phyloP scores from a whole-genome alignment of 1,284 basidiomycete species.

The Melampsora americana region DNA sequence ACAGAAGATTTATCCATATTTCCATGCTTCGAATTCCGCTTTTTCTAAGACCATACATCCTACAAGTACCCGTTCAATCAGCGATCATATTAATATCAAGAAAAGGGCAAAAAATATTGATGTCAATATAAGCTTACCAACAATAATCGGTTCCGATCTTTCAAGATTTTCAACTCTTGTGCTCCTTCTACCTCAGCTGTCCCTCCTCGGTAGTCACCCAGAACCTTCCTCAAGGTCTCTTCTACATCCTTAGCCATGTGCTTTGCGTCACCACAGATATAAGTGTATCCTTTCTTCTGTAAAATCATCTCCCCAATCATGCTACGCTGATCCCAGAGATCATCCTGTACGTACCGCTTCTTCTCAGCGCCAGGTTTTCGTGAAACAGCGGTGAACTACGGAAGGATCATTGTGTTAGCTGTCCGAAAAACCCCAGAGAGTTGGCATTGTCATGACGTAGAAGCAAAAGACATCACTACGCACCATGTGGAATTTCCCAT shows the following conservation, averaged over 20 bases:
- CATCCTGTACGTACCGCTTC: conserved; percentile 36
- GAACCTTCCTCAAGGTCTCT: conserved; percentile 73
- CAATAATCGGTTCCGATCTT: conserved; percentile 75
- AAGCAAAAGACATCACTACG: conserved; percentile 64
- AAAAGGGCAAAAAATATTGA: background rate
- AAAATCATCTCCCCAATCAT: conserved; percentile 49
- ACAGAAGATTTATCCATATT: no score
- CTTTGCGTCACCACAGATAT: conserved; percentile 92
- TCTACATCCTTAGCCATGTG: conserved; percentile 94
- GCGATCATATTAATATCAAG: background rate
- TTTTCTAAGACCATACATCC: conserved; percentile 28
- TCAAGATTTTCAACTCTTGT: conserved; percentile 86
- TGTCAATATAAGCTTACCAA: conserved; percentile 7
- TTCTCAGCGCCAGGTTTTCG: conserved; percentile 12
- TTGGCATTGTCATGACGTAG: conserved; percentile 75
- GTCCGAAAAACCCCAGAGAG: conserved; percentile 65
- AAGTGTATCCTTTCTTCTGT: conserved; percentile 47
- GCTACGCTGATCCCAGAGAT: conserved; percentile 5
- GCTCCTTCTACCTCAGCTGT: conserved; percentile 76
- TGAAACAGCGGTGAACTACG: conserved; percentile 21
- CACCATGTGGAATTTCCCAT: conserved; percentile 84
- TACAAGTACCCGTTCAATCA: background rate
- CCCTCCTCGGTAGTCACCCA: conserved; percentile 91
- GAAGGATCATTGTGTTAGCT: background rate
- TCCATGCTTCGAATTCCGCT: no score